Conservation (phyloP, 768 basidiomycete genomes). For the Lanmaoa rubissima region DNA sequence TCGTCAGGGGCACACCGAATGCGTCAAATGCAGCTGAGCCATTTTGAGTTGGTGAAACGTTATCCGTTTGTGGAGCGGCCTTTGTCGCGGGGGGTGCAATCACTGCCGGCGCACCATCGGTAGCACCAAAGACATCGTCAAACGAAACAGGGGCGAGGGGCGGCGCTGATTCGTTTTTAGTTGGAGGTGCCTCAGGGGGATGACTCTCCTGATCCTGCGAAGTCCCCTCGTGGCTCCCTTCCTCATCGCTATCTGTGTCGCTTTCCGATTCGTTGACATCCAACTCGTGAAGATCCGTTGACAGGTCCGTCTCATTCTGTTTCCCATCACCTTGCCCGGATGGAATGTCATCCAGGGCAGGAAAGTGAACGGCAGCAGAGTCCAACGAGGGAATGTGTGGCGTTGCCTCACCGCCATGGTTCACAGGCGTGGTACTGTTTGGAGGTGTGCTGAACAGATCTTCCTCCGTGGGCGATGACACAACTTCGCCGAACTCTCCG, state of each 20-base stretch:
- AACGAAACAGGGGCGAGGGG: constrained; percentile 37
- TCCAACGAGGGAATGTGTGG: constrained; percentile 28
- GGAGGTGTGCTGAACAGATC: constrained; percentile 66
- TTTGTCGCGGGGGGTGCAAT: constrained; percentile 18
- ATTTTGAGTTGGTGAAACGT: constrained; percentile 16
- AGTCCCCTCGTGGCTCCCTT: constrained; percentile 34
- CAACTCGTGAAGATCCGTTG: constrained; percentile 53
- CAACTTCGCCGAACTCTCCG: constrained; percentile 18
- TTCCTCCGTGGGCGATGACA: constrained; percentile 37
- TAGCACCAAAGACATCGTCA: constrained; percentile 55
- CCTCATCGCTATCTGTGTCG: constrained; percentile 47
- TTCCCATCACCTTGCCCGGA: constrained; percentile 23
- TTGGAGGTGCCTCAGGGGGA: constrained; percentile 12
- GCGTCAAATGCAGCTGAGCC: constrained; percentile 32
- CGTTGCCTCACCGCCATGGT: constrained; percentile 7
- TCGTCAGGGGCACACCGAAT: constrained; percentile 37
- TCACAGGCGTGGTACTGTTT: constrained; percentile 36
- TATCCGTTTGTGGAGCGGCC: constrained; percentile 16
- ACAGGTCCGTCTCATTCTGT: constrained; percentile 52
- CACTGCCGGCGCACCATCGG: constrained; percentile 20
- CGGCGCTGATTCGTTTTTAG: constrained; percentile 11
- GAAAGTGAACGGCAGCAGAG: constrained; percentile 32
- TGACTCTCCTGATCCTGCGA: constrained; percentile 21
- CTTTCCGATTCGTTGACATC: constrained; percentile 57
- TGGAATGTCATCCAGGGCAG: constrained; percentile 35